Evolutionary conservation across 139 green algal genomes (phyloP), one percentile per base, ranked within the genome.

Genomic region (Nannochloris sp.): DNA sequence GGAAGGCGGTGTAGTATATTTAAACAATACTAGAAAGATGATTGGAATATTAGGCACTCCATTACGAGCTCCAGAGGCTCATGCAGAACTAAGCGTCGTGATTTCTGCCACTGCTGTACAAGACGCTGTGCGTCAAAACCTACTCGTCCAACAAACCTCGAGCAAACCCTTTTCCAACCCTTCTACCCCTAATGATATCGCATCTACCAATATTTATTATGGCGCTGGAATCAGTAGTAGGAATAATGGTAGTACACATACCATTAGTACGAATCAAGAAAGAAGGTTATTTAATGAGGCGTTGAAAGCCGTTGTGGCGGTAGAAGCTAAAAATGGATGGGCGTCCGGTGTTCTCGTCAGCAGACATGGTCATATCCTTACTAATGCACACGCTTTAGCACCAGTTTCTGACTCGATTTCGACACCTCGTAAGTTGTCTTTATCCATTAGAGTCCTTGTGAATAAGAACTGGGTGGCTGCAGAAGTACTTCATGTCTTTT

Each of bases 361-460:
- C n/a, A 19, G 8, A 2, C 2, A n/a, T 0, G 79, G 83, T 4
- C 60, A 83, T n/a, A 47, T 95, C 3, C 39, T 95, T 1, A 95
- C 87, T 6, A 95, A 91, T 47, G 87, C 87, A 23, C 87, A 95
- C 59, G 62, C 92, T 31, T 61, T 90, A 4, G 46, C 78, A 27
- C 54, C 65, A 1, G 34, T 58, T 60, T 46, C 29, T 19, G 35
- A 12, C 13, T n/a, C 1, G 31, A n/a, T 38, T 35, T 32, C 35
- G 42, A 24, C 1, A 39, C 31, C 3, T 45, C 45, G 13, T 33
- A 12, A 51, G 39, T 45, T 2, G 5, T 29, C 1, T 12, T 23
- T 31, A 71, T 23, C n/a, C 24, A 12, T 30, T 30, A 0, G 33
- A 47, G 30, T 44, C 34, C 7, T 39, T 60, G 31, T 38, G 42